Conservation (phyloP, 768 basidiomycete species). For the Crepidotus variabilis region DNA sequence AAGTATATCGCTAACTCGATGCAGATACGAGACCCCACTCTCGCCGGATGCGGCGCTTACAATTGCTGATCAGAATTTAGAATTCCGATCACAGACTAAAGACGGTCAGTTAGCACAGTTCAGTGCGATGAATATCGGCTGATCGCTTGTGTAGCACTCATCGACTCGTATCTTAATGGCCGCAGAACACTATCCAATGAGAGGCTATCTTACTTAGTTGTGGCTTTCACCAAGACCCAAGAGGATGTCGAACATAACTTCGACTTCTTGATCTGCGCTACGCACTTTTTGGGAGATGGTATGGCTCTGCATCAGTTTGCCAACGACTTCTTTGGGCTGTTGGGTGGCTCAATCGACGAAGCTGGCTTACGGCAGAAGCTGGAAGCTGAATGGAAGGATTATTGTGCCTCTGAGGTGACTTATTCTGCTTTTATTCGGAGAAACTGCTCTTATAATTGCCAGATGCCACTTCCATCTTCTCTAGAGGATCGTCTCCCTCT, state of each 20-base stretch:
- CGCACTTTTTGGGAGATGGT: slow-evolving; percentile 84
- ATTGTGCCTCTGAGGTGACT: slow-evolving; percentile 7
- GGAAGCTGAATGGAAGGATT: slow-evolving; percentile 29
- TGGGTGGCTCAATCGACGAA: slow-evolving; percentile 36
- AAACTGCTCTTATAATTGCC: background rate
- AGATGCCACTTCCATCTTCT: slow-evolving; percentile 20
- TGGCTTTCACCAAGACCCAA: slow-evolving; percentile 18
- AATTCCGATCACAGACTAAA: slow-evolving; percentile 47
- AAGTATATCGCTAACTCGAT: slow-evolving; percentile 28
- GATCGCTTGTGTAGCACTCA: slow-evolving; percentile 40
- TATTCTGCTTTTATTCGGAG: background rate
- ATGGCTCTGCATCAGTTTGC: slow-evolving; percentile 83
- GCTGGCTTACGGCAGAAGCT: slow-evolving; percentile 23
- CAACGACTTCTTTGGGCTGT: slow-evolving; percentile 71
- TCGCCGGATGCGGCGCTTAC: slow-evolving; percentile 14
- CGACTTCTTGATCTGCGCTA: slow-evolving; percentile 69
- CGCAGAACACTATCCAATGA: slow-evolving; percentile 66
- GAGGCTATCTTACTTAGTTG: slow-evolving; percentile 61
- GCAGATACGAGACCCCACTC: slow-evolving; percentile 15
- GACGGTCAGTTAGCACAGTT: slow-evolving; percentile 36
- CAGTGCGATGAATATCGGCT: background rate
- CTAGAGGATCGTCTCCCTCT: slow-evolving; percentile 32
- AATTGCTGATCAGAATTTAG: slow-evolving; percentile 25
- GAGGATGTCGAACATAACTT: slow-evolving; percentile 27
- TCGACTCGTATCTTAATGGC: slow-evolving; percentile 74